These are phyloP conservation scores for Daldinia eschscholtzii DNA, from an alignment of 2,329 filamentous ascomycete species.

Conservation along the genomic window DNA sequence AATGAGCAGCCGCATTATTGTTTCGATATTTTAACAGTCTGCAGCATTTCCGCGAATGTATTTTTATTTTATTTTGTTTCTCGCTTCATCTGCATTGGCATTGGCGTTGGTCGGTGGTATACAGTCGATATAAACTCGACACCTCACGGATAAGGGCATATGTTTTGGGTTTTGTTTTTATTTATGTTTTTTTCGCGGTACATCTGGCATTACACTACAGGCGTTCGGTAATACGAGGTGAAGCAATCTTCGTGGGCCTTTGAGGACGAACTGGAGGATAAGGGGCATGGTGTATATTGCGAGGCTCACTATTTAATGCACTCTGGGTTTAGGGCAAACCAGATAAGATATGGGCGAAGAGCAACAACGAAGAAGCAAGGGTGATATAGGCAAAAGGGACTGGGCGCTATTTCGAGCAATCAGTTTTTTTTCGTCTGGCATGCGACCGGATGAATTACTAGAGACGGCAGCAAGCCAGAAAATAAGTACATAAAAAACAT, in stretches of 20 bases:
- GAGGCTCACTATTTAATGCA: conserved; percentile 10
- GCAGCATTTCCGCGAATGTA: neutral
- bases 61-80: conserved; percentile 25
- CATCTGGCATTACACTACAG: conserved; percentile 44
- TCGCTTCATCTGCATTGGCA: conserved; percentile 47
- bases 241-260: conserved; percentile 21
- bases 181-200: conserved; percentile 15
- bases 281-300: conserved; percentile 8
- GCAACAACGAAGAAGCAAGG: neutral
- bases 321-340: conserved; percentile 1
- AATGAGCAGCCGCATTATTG: conserved; percentile 13
- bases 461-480: conserved; percentile 3
- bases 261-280: conserved; percentile 22
- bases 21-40: conserved; percentile 24
- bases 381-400: neutral
- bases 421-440: neutral
- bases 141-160: conserved; percentile 41
- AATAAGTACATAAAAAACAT: neutral
- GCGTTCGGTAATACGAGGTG: conserved; percentile 38
- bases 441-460: neutral
- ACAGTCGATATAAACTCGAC: conserved; percentile 45
- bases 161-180: conserved; percentile 20
- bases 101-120: conserved; percentile 48
- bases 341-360: neutral
- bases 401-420: neutral